Evolutionary conservation across 176 grass and related monocot species (phyloP).

Genomic region (Poa annua): DNA sequence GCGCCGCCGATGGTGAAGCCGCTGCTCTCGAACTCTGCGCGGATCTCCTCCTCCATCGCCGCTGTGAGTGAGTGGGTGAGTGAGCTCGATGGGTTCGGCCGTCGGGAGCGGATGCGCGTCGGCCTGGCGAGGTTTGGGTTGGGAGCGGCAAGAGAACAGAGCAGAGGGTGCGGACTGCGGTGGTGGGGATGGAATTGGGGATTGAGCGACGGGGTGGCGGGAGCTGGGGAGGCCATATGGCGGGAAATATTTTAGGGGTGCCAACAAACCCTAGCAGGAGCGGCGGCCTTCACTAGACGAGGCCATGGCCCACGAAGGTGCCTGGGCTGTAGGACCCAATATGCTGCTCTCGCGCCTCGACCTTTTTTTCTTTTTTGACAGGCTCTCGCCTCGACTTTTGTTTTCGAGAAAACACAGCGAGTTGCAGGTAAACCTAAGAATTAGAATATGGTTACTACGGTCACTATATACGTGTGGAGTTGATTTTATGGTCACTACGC

Average conservation of each 20-base stretch:
- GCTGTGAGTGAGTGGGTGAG: background rate
- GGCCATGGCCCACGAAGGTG: no score
- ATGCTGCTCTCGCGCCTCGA: no score
- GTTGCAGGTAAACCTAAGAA: no score
- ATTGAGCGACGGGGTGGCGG: background rate
- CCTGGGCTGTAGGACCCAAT: no score
- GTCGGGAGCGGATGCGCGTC: background rate
- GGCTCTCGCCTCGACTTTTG: no score
- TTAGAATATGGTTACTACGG: no score
- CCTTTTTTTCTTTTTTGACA: no score
- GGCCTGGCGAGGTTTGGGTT: background rate
- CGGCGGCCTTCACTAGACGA: no score
- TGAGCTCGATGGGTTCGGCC: background rate
- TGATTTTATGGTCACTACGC: no score
- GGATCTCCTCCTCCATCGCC: constrained; percentile 86
- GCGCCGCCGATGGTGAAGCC: constrained; percentile 81
- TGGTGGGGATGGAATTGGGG: constrained; percentile 20
- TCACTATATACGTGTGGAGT: no score
- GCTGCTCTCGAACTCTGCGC: constrained; percentile 68
- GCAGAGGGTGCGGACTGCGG: background rate
- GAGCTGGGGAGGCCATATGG: constrained; percentile 20
- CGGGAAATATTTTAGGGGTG: constrained; percentile 27
- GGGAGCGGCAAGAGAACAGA: background rate
- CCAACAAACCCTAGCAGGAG: constrained; percentile 26
- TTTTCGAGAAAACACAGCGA: no score